Evolutionary conservation across 371 early-diverging fungal genomes (phyloP).

Genomic region (Batkoa obscura): DNA sequence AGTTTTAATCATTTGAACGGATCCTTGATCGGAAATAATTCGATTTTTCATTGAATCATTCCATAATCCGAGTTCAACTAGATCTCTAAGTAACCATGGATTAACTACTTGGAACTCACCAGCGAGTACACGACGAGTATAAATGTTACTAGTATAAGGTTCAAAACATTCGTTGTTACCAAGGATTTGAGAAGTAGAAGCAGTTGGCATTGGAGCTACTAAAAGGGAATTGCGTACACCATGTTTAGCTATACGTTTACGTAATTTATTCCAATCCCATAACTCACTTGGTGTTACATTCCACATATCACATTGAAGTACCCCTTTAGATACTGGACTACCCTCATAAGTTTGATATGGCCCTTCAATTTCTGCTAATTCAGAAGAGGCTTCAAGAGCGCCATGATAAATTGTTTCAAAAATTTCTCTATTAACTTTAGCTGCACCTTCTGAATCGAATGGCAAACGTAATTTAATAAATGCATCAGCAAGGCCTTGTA

Average conservation of each 20-base stretch:
- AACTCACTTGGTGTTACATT: slow-evolving; percentile 49
- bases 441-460: slow-evolving; percentile 88
- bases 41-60: slow-evolving; percentile 89
- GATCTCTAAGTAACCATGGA: slow-evolving; percentile 84
- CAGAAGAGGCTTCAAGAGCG: slow-evolving; percentile 89
- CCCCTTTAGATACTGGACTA: slow-evolving; percentile 80
- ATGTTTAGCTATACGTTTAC: slow-evolving; percentile 56
- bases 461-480: slow-evolving; percentile 91
- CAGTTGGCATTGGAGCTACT: slow-evolving; percentile 99
- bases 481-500: slow-evolving; percentile 96
- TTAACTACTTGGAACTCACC: slow-evolving; percentile 99
- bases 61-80: slow-evolving; percentile 89
- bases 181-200: slow-evolving; percentile 98
- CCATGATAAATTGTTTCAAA: slow-evolving; percentile 98
- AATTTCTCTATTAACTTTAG: slow-evolving; percentile 72
- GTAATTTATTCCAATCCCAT: slow-evolving; percentile 85
- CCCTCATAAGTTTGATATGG: slow-evolving; percentile 83
- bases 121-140: slow-evolving; percentile 92
- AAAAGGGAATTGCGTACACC: slow-evolving; percentile 97
- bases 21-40: slow-evolving; percentile 92
- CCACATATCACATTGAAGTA: slow-evolving; percentile 95
- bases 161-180: slow-evolving; percentile 99
- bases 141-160: slow-evolving; percentile 97
- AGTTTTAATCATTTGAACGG: slow-evolving; percentile 55
- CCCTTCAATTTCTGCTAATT: slow-evolving; percentile 71